These are phyloP conservation scores for Betula pendula DNA, from an alignment of 306 rosid species.

Conservation along the genomic window DNA sequence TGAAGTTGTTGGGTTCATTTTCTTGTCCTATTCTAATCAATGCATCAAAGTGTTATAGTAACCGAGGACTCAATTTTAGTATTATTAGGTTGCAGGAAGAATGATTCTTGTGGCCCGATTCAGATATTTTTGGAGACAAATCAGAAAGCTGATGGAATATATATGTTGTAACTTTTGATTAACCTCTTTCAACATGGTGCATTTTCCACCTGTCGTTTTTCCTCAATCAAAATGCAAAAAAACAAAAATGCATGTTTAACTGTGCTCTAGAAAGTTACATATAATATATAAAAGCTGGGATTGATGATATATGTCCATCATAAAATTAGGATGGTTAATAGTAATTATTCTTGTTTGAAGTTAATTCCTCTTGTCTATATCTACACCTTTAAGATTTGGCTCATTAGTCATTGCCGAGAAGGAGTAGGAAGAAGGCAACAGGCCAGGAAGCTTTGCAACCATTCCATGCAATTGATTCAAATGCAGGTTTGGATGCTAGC, in stretches of 20 bases:
- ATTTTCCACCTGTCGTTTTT: neutral
- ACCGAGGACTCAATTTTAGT: too few relatives aligned
- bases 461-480: too few relatives aligned
- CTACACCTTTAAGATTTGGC: neutral
- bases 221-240: neutral
- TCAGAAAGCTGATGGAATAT: slow-evolving; percentile 29
- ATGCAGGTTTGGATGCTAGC: too few relatives aligned
- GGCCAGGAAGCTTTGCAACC: too few relatives aligned
- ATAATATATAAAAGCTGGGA: neutral
- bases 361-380: neutral
- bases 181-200: neutral
- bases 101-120: slow-evolving; percentile 21
- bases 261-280: neutral
- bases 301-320: neutral
- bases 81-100: too few relatives aligned
- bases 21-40: slow-evolving; percentile 8
- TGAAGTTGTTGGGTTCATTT: slow-evolving; percentile 1
- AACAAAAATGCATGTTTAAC: neutral
- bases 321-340: neutral
- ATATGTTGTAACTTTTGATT: slow-evolving; percentile 29
- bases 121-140: slow-evolving; percentile 25
- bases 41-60: too few relatives aligned
- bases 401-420: neutral
- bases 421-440: neutral
- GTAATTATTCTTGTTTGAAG: neutral